Base-by-base conservation (phyloP, 1,284 basidiomycete genomes). In the Ceratobasidium theobromae region DNA sequence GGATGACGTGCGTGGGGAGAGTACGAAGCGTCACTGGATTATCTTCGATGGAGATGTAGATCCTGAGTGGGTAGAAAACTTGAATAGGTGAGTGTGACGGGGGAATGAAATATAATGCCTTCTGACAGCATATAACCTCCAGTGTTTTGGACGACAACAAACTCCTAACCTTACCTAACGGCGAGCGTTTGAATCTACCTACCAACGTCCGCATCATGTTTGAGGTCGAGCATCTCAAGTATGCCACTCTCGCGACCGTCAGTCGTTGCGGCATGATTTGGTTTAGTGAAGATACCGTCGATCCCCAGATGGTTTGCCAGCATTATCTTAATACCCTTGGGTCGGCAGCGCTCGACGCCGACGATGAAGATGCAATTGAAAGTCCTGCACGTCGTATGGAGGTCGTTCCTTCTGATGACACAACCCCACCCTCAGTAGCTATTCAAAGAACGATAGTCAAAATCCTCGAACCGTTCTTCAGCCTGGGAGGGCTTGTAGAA, bases 231-330 rank as follows among this genome's bases (percentile, higher is more conserved):
- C 94, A 96, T 76, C 85, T 99, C 71, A 91, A 89, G 73, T 99
- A 97, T 76, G 98, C 97, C 0, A 99, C 98, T 1, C 86, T 93
- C 52, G 97, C 97, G 6, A 99, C 97, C 14, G 98, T 99, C 79
- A 97, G 94, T 85, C 95, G 97, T 66, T 99, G 97, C 76, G 97
- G 97, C 76, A 99, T 99, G 97, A 96, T 99, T 73, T 99, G 97
- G 97, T 99, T 99, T 80, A 98, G 94, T 75, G 94, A 98, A 68
- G 95, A 98, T 70, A 88, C 96, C 53, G 87, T 99, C 32, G 87
- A 92, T 69, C 87, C 94, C 1, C 79, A 83, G 3, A 98, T 99
- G 97, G 86, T 98, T 32, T 98, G 91, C 77, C 84, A 84, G 52
- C 86, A 98, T 75, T 96, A 98, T 74, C 85, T 99, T 51, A 83